These are phyloP conservation scores for Paramyrothecium sp. DNA, from an alignment of 2,329 filamentous ascomycete species.

Conservation along the genomic window DNA sequence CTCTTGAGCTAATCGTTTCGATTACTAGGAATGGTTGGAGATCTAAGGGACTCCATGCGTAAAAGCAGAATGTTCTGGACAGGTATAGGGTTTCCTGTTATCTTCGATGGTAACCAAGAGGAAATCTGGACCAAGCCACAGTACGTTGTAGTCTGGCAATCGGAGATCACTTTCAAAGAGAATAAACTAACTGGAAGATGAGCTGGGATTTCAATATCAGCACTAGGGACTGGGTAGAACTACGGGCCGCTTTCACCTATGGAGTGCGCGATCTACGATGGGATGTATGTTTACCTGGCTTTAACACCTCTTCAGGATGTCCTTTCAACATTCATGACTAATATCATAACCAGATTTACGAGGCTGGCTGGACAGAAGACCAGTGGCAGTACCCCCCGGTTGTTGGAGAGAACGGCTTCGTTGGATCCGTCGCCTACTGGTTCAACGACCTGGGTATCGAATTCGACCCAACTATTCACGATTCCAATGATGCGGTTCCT, in stretches of 20 bases:
- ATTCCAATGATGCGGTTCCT: background rate
- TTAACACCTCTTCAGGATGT: background rate
- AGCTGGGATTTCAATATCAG: background rate
- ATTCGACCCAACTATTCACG: background rate
- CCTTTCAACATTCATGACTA: background rate
- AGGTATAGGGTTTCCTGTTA: background rate
- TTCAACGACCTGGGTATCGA: too few relatives aligned
- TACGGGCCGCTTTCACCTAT: background rate
- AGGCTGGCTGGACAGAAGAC: background rate
- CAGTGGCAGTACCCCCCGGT: background rate
- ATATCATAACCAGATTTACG: background rate
- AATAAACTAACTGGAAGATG: background rate
- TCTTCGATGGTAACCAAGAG: background rate
- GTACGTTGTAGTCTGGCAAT: background rate
- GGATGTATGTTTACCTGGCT: background rate
- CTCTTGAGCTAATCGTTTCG: too few relatives aligned
- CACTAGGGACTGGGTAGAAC: background rate
- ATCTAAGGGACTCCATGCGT: background rate
- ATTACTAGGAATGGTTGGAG: background rate
- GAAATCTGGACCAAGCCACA: slow-evolving; percentile 1
- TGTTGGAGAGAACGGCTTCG: background rate
- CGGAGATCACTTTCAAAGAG: background rate
- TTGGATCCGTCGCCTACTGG: background rate
- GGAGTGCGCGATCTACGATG: background rate
- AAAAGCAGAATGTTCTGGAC: background rate